phyloP scores from a whole-genome alignment of 768 basidiomycete genomes.

The Trichaptum fuscoviolaceum region DNA sequence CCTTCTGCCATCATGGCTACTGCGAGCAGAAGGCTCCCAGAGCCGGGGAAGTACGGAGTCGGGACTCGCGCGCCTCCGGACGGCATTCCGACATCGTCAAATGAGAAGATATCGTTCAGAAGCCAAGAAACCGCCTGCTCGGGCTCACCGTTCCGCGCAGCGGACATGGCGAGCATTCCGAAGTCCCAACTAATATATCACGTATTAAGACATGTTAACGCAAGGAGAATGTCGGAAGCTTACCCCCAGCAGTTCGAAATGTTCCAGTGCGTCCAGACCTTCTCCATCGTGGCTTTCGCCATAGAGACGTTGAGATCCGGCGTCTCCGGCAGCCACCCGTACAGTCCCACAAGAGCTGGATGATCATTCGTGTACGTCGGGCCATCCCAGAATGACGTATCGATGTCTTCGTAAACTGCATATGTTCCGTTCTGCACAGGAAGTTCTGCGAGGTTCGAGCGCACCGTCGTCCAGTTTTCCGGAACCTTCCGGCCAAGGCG shows the following conservation, averaged over 20 bases:
- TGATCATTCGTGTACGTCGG: constrained; percentile 50
- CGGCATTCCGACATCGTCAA: constrained; percentile 60
- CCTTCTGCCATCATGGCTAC: constrained; percentile 55
- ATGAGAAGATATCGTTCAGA: constrained; percentile 47
- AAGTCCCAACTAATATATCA: constrained; percentile 47
- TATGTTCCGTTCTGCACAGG: constrained; percentile 49
- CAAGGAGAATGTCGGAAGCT: constrained; percentile 15
- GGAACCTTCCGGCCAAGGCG: constrained; percentile 37
- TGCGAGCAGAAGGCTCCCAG: constrained; percentile 45
- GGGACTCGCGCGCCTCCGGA: constrained; percentile 49
- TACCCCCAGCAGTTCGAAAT: constrained; percentile 50
- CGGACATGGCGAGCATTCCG: constrained; percentile 58
- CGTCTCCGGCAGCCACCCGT: constrained; percentile 54
- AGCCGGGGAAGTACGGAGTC: constrained; percentile 56
- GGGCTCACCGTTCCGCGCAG: constrained; percentile 45
- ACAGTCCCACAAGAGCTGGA: constrained; percentile 48
- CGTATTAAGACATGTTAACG: not conserved
- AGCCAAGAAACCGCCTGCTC: constrained; percentile 51
- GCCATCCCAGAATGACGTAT: constrained; percentile 46
- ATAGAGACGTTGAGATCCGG: constrained; percentile 40
- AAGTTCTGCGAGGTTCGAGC: constrained; percentile 41
- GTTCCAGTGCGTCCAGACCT: constrained; percentile 52
- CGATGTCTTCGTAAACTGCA: constrained; percentile 51
- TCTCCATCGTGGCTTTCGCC: constrained; percentile 45
- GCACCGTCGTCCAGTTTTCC: constrained; percentile 38